Percentiles rank a stretch among this genome's conserved stretches.
These are phyloP conservation scores for Hylodesmum podocarpum DNA, from an alignment of 306 rosid species.

Conservation along the genomic window DNA sequence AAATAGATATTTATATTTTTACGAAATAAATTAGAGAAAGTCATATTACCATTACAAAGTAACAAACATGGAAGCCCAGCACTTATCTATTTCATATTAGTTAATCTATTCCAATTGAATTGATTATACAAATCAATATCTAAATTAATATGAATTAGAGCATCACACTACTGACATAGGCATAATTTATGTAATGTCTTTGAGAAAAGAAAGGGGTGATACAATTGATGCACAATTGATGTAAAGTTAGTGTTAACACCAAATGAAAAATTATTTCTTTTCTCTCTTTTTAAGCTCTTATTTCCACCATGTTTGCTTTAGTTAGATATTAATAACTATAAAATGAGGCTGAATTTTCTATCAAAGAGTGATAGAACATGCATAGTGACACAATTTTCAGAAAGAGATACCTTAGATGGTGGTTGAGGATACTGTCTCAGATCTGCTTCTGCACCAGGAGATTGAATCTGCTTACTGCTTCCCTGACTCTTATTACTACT, in stretches of 20 bases:
- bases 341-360: constrained; percentile 4
- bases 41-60: background rate
- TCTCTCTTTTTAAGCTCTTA: background rate
- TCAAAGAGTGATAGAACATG: background rate
- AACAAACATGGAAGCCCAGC: background rate
- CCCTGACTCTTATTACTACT: constrained; percentile 28
- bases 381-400: background rate
- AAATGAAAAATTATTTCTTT: background rate
- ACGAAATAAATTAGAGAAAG: background rate
- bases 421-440: constrained; percentile 29
- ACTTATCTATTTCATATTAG: background rate
- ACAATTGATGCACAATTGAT: background rate
- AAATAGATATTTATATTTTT: background rate
- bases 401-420: constrained; percentile 35
- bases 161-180: background rate
- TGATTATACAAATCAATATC: constrained; percentile 1
- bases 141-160: background rate
- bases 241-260: background rate
- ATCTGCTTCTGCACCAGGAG: constrained; percentile 27
- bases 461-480: constrained; percentile 29
- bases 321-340: background rate
- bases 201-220: background rate
- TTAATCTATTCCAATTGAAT: background rate
- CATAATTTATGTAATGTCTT: constrained; percentile 5
- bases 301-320: background rate